Base-by-base conservation (phyloP, 768 basidiomycete species). In the Pseudohyphozyma bogoriensis region DNA sequence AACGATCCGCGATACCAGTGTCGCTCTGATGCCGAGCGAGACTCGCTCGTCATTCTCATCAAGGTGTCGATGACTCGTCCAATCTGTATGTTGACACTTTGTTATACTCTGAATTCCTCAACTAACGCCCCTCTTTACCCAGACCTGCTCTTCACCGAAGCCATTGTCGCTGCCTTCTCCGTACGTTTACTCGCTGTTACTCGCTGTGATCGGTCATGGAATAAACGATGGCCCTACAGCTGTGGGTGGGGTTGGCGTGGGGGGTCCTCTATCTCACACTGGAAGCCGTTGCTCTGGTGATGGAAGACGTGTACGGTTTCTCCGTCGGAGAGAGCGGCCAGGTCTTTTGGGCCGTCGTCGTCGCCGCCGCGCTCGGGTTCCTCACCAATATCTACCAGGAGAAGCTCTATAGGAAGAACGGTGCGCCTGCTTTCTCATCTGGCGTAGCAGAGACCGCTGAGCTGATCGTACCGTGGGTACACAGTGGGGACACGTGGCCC, bases 121-220 rank as follows among this genome's bases (percentile, higher is more conserved):
- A n/a, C n/a, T n/a, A n/a, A n/a, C n/a, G n/a, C n/a, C n/a, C n/a
- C 24, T 46, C 47, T 11, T 50, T 42, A 26, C 42, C 7, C 61
- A 86, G 85, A 80, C 58, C 73, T 87, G 26, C 73, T 86, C 60
- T 60, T 80, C 26, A 84, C 84, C 0, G 89, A 89, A 69, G 85
- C 84, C 0, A 78, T 83, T 31, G 86, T 89, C 12, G 72, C 79
- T 1, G 81, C 81, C 64, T 85, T 89, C 54, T 70, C 71, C 4
- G 49, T 20, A 8, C 9, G 37, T 13, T 36, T n/a, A 24, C 42
- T 35, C 35, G 4, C n/a, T n/a, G n/a, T n/a, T n/a, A n/a, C n/a
- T n/a, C n/a, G n/a, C n/a, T n/a, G n/a, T n/a, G n/a, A n/a, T n/a
- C n/a, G n/a, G n/a, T n/a, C n/a, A n/a, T n/a, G n/a, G n/a, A n/a